Conservation (phyloP, 1,139 yeast species). For the Pichia sp. region DNA sequence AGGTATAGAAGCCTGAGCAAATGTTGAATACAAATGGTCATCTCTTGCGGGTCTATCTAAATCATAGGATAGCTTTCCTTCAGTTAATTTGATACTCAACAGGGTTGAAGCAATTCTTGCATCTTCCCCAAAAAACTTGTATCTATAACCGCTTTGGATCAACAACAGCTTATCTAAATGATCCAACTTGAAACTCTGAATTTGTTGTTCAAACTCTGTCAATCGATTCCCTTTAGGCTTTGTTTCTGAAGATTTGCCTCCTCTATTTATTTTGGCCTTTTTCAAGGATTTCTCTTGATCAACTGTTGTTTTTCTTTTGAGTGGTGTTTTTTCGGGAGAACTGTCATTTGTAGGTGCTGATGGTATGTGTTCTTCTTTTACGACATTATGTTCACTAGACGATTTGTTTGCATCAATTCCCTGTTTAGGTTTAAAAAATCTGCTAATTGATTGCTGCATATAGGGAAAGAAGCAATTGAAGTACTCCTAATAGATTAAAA, state of each 20-base stretch:
- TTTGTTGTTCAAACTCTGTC: slow-evolving; percentile 80
- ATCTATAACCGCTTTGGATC: slow-evolving; percentile 87
- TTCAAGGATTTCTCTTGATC: too few species aligned
- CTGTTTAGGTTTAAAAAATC: too few species aligned
- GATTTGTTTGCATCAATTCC: too few species aligned
- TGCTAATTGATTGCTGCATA: too few species aligned
- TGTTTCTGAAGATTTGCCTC: neutral
- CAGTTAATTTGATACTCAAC: slow-evolving; percentile 62
- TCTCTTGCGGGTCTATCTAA: slow-evolving; percentile 32
- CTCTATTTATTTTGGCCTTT: too few species aligned
- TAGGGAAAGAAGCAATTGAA: too few species aligned
- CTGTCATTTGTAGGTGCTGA: too few species aligned
- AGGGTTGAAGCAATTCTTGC: slow-evolving; percentile 62
- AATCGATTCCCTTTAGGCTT: slow-evolving; percentile 18
- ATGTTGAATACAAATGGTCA: slow-evolving; percentile 42
- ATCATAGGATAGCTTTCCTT: slow-evolving; percentile 50
- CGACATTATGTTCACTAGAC: too few species aligned
- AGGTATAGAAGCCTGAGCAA: slow-evolving; percentile 84
- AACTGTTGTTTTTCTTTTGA: too few species aligned
- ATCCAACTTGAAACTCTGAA: slow-evolving; percentile 48
- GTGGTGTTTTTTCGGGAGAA: too few species aligned
- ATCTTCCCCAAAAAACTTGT: slow-evolving; percentile 77
- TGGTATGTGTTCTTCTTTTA: too few species aligned
- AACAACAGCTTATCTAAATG: slow-evolving; percentile 65
- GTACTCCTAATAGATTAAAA: too few species aligned